Conservation (phyloP, 2,329 filamentous ascomycete genomes). For the Ophiostoma triangulosporum region DNA sequence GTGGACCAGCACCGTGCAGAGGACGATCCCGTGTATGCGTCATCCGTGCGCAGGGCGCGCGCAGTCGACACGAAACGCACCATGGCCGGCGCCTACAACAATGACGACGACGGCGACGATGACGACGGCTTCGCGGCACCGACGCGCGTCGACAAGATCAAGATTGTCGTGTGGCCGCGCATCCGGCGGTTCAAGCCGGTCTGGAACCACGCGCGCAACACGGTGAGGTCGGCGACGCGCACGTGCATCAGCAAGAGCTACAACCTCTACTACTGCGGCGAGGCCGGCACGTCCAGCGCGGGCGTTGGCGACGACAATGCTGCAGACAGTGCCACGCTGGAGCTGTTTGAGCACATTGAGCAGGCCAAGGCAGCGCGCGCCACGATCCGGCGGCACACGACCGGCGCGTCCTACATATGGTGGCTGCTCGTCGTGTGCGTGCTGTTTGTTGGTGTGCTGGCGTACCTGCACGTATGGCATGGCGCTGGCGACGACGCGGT, state of each 20-base stretch:
- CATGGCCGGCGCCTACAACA: neutral
- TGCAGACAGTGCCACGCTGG: neutral
- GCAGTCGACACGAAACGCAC: neutral
- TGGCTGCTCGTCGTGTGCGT: neutral
- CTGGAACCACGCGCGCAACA: constrained; percentile 3
- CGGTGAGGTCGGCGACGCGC: constrained; percentile 11
- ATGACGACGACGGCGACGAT: neutral
- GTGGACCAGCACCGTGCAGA: neutral
- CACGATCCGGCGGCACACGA: neutral
- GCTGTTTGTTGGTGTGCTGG: neutral
- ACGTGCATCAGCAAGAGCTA: constrained; percentile 16
- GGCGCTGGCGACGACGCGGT: neutral
- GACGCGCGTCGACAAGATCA: constrained; percentile 18
- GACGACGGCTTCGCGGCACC: neutral
- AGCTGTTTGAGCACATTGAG: neutral
- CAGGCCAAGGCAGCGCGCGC: neutral
- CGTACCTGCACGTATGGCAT: neutral
- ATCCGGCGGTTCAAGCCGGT: constrained; percentile 18
- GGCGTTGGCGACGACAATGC: neutral
- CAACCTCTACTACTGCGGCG: constrained; percentile 20
- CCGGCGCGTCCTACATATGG: neutral
- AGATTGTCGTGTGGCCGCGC: constrained; percentile 20
- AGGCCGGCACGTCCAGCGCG: neutral
- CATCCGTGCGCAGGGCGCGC: neutral
- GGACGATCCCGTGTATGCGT: constrained; percentile 4